Evolutionary conservation across 1,284 basidiomycete genomes (phyloP).

Genomic region (Heterobasidion annosum): DNA sequence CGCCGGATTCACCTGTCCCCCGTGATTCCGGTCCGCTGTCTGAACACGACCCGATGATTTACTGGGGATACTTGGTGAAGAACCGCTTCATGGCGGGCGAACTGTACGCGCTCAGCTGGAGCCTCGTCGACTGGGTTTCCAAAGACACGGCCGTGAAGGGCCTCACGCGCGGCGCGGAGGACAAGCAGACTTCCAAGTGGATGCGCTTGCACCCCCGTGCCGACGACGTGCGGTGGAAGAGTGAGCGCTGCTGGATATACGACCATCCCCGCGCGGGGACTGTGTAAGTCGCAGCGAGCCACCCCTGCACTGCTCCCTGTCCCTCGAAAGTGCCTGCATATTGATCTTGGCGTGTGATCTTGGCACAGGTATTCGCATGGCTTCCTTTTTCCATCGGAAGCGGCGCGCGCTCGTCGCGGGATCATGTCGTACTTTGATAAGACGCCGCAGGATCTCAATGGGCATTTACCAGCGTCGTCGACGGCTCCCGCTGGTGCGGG

Average conservation of each 20-base stretch:
- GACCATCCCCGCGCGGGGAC: slow-evolving; percentile 93
- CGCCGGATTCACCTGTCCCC: not conserved
- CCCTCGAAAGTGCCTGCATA: not conserved
- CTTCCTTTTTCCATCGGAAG: slow-evolving; percentile 93
- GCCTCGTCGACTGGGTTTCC: slow-evolving; percentile 85
- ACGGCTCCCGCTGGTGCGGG: not conserved
- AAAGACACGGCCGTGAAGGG: slow-evolving; percentile 61
- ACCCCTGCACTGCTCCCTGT: not conserved
- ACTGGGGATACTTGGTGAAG: slow-evolving; percentile 95
- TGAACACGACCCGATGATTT: slow-evolving; percentile 64
- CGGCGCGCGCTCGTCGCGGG: slow-evolving; percentile 52
- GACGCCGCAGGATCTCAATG: slow-evolving; percentile 11
- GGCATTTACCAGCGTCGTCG: slow-evolving; percentile 6
- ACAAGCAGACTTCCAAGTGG: slow-evolving; percentile 95
- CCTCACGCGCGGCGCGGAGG: slow-evolving; percentile 81
- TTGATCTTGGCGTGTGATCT: not conserved
- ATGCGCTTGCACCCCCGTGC: slow-evolving; percentile 83
- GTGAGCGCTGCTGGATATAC: slow-evolving; percentile 96
- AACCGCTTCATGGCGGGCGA: slow-evolving; percentile 97
- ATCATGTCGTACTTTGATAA: slow-evolving; percentile 16
- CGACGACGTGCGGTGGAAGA: slow-evolving; percentile 77
- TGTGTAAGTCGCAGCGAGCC: slow-evolving; percentile 46
- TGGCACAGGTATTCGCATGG: slow-evolving; percentile 82
- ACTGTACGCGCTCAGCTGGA: slow-evolving; percentile 86
- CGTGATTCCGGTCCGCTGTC: slow-evolving; percentile 2